These are phyloP conservation scores for Ophiobolus disseminans DNA, from an alignment of 2,329 filamentous ascomycete genomes.

Conservation along the genomic window DNA sequence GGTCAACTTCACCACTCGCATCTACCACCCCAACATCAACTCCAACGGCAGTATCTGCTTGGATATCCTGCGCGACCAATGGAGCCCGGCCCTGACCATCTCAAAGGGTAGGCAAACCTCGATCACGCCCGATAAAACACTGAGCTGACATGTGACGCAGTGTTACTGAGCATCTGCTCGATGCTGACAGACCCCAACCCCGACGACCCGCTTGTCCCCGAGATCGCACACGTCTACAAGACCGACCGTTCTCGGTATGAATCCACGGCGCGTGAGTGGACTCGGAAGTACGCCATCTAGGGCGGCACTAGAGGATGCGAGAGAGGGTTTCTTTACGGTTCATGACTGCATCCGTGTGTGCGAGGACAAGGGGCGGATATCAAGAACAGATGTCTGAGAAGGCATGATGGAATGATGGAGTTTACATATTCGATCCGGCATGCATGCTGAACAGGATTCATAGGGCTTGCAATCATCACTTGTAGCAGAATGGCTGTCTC, in stretches of 20 bases:
- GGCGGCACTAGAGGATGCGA: constrained; percentile 13
- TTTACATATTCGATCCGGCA: constrained; percentile 36
- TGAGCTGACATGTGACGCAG: constrained; percentile 58
- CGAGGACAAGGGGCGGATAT: constrained; percentile 22
- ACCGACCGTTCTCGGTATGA: constrained; percentile 96
- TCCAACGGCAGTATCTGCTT: constrained; percentile 99
- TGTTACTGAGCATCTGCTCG: constrained; percentile 97
- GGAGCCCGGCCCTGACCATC: constrained; percentile 97
- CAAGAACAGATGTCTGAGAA: constrained; percentile 31
- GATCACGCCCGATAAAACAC: neutral
- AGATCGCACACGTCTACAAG: constrained; percentile 99
- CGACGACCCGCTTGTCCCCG: constrained; percentile 96
- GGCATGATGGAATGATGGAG: constrained; percentile 40
- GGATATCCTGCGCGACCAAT: constrained; percentile 98
- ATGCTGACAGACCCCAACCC: constrained; percentile 99
- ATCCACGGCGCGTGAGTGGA: constrained; percentile 97
- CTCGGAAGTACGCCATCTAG: constrained; percentile 97
- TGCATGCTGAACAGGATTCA: constrained; percentile 41
- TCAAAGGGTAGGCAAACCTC: constrained; percentile 77
- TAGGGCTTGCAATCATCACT: constrained; percentile 43
- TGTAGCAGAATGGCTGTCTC: constrained; percentile 35
- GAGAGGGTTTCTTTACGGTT: constrained; percentile 34
- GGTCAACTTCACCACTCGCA: constrained; percentile 99
- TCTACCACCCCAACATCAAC: constrained; percentile 99
- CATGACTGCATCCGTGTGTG: constrained; percentile 29